These are phyloP conservation scores for Ceratobasidium sp. DNA, from an alignment of 1,284 basidiomycete genomes.

Conservation along the genomic window DNA sequence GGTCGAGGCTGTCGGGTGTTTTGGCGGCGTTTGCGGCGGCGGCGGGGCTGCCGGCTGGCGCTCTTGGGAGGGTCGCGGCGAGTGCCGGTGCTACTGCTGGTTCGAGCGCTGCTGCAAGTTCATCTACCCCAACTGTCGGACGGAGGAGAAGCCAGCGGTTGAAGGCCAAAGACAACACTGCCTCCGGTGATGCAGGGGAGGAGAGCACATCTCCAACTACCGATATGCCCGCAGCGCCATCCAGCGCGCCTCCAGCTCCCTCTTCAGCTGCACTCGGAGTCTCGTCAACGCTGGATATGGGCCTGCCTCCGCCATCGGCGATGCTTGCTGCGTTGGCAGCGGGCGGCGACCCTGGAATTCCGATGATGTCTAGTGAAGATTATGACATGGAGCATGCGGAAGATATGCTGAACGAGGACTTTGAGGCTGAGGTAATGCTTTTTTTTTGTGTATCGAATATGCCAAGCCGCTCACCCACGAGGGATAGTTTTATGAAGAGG, in stretches of 20 bases:
- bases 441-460: background rate
- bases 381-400: conserved; percentile 66
- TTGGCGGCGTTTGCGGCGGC: conserved; percentile 83
- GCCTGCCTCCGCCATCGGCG: conserved; percentile 18
- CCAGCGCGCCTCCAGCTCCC: conserved; percentile 8
- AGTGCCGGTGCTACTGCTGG: conserved; percentile 45
- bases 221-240: conserved; percentile 47
- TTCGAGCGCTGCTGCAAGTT: conserved; percentile 48
- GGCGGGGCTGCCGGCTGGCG: conserved; percentile 65
- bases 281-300: background rate
- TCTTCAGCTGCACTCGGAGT: background rate
- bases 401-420: conserved; percentile 80
- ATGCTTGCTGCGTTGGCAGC: conserved; percentile 48
- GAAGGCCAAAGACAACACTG: conserved; percentile 68
- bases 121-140: conserved; percentile 46
- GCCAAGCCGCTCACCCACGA: background rate
- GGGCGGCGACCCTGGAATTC: conserved; percentile 20
- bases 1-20: conserved; percentile 83
- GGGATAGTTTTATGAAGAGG: conserved; percentile 30
- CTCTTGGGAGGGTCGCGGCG: conserved; percentile 44
- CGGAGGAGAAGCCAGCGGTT: conserved; percentile 83
- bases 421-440: conserved; percentile 67
- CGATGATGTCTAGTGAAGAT: conserved; percentile 54
- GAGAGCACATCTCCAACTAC: conserved; percentile 49
- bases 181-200: conserved; percentile 43